Evolutionary conservation across 1,284 basidiomycete genomes (phyloP).

Genomic region (Jaminaea rosea): DNA sequence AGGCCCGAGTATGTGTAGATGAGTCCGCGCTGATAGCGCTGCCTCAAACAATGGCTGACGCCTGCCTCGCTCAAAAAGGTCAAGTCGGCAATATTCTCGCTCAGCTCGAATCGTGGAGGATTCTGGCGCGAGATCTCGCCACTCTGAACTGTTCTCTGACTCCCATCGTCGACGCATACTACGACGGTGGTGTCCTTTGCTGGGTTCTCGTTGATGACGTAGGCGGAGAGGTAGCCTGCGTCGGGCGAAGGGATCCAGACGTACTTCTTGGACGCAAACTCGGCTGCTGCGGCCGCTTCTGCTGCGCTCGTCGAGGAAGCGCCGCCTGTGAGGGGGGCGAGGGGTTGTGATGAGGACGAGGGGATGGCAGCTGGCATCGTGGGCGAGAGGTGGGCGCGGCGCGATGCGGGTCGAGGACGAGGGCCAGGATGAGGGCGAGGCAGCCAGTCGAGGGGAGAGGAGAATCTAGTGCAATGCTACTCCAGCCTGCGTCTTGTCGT

Average conservation of each 20-base stretch:
- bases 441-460: too few relatives aligned
- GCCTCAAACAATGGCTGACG: conserved; percentile 88
- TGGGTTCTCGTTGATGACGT: conserved; percentile 70
- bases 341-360: too few relatives aligned
- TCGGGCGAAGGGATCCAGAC: conserved; percentile 86
- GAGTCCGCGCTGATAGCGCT: conserved; percentile 80
- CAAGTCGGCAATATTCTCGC: conserved; percentile 95
- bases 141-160: conserved; percentile 40
- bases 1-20: conserved; percentile 96
- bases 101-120: conserved; percentile 94
- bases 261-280: conserved; percentile 95
- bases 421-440: too few relatives aligned
- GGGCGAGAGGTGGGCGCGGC: too few relatives aligned
- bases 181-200: conserved; percentile 58
- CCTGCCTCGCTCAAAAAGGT: conserved; percentile 98
- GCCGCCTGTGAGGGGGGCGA: too few relatives aligned
- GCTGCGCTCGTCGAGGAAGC: conserved; percentile 25
- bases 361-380: too few relatives aligned
- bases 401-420: too few relatives aligned
- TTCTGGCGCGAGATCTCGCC: conserved; percentile 54
- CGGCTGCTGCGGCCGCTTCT: conserved; percentile 73
- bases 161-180: conserved; percentile 57
- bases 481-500: too few relatives aligned
- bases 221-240: conserved; percentile 80
- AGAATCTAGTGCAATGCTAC: too few relatives aligned